Conservation (phyloP, 176 grass and related monocot genomes). For the Triticum timopheevii region DNA sequence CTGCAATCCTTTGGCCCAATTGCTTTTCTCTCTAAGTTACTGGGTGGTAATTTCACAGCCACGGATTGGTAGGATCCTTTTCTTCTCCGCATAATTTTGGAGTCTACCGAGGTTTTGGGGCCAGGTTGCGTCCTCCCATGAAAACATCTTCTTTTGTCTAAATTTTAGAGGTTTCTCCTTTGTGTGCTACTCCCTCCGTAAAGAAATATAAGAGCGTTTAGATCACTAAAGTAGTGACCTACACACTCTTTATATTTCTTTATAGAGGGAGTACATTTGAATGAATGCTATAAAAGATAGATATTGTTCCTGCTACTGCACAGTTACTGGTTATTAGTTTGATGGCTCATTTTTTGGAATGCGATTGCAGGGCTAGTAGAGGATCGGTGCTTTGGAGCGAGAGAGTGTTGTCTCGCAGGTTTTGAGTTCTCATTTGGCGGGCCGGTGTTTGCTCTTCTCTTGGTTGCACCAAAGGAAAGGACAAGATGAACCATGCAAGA, state of each 20-base stretch:
- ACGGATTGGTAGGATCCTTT: not conserved
- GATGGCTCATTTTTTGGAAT: not conserved
- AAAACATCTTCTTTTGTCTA: not conserved
- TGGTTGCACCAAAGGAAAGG: not conserved
- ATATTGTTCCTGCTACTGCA: not conserved
- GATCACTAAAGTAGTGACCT: no score
- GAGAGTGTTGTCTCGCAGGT: not conserved
- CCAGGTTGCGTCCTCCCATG: not conserved
- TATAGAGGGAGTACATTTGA: no score
- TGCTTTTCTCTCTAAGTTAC: not conserved
- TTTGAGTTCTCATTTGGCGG: not conserved
- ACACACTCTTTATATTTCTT: no score
- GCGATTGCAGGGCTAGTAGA: slow-evolving; percentile 19
- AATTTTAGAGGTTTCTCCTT: not conserved
- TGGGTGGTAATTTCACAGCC: not conserved
- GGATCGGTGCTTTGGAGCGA: slow-evolving; percentile 7
- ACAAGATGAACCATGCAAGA: slow-evolving; percentile 16
- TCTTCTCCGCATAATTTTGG: not conserved
- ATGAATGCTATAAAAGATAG: no score
- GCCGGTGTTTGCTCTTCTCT: not conserved
- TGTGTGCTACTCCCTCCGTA: not conserved
- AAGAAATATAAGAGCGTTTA: no score
- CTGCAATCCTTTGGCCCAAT: not conserved
- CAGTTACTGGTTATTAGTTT: not conserved
- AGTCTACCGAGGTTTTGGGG: not conserved